These are phyloP conservation scores for Taphrina pruni DNA, from an alignment of 1,139 yeast species.

Conservation along the genomic window DNA sequence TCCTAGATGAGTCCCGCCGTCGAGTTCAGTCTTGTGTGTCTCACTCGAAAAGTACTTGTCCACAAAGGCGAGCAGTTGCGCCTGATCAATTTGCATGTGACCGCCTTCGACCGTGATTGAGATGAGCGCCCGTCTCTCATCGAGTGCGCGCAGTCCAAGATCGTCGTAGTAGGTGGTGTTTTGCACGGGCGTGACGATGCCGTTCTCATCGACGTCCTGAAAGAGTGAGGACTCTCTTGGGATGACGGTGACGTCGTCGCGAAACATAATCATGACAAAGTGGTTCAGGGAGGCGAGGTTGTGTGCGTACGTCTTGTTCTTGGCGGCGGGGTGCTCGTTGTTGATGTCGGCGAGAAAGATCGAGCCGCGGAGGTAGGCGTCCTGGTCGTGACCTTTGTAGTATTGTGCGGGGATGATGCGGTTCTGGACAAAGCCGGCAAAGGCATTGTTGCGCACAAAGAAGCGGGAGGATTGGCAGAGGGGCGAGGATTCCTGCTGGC, in stretches of 20 bases:
- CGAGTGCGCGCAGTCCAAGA: constrained; percentile 64
- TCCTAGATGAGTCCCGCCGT: not conserved
- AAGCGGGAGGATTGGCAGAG: constrained; percentile 63
- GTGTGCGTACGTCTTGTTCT: constrained; percentile 54
- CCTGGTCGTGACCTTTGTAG: constrained; percentile 61
- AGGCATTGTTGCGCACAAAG: constrained; percentile 65
- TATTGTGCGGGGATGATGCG: constrained; percentile 75
- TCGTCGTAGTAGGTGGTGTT: constrained; percentile 62
- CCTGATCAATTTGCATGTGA: constrained; percentile 64
- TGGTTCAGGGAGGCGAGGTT: constrained; percentile 58
- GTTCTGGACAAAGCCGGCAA: constrained; percentile 64
- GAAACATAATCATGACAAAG: constrained; percentile 66
- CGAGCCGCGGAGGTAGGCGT: constrained; percentile 59
- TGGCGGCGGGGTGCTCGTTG: constrained; percentile 58
- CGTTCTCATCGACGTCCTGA: constrained; percentile 57
- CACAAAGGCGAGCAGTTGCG: constrained; percentile 23
- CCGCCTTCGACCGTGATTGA: constrained; percentile 63
- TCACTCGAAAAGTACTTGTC: constrained; percentile 23
- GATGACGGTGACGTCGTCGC: constrained; percentile 67
- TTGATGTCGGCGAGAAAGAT: constrained; percentile 68
- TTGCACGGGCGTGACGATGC: constrained; percentile 57
- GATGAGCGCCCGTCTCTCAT: constrained; percentile 56
- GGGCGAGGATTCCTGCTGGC: constrained; percentile 65
- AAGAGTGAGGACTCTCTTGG: constrained; percentile 67
- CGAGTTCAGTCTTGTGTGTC: not conserved